These are phyloP conservation scores for Suhomyces kunorum DNA, from an alignment of 1,139 yeast genomes.

Conservation along the genomic window DNA sequence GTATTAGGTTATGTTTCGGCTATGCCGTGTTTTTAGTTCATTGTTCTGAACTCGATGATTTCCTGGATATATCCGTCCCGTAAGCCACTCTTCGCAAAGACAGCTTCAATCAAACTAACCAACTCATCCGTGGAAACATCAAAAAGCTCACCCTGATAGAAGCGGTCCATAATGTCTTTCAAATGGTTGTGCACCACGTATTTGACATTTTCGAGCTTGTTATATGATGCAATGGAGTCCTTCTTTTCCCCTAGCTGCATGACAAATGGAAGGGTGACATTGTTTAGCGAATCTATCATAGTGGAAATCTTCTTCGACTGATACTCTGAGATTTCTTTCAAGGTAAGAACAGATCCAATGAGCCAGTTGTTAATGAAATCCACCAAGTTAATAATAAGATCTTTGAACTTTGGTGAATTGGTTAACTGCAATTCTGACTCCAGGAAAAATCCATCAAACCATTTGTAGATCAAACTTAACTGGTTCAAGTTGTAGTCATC, in stretches of 20 bases:
- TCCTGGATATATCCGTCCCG: conserved; percentile 64
- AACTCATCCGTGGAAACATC: conserved; percentile 72
- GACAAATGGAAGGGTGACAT: conserved; percentile 20
- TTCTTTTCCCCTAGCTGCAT: conserved; percentile 16
- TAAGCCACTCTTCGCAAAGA: conserved; percentile 72
- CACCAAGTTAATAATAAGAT: conserved; percentile 28
- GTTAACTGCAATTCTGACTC: conserved; percentile 28
- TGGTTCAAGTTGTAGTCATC: conserved; percentile 27
- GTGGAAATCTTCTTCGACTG: conserved; percentile 35
- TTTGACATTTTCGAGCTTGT: conserved; percentile 47
- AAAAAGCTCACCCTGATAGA: conserved; percentile 71
- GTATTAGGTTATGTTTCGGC: no score
- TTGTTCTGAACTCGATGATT: conserved; percentile 48
- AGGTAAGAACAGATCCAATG: conserved; percentile 27
- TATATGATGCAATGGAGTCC: conserved; percentile 29
- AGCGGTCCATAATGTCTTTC: conserved; percentile 67
- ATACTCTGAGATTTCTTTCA: conserved; percentile 40
- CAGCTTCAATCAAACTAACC: conserved; percentile 50
- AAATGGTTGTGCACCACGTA: conserved; percentile 56
- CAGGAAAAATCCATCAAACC: conserved; percentile 29
- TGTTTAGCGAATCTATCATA: conserved; percentile 25
- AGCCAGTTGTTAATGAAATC: conserved; percentile 36
- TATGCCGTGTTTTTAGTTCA: no score
- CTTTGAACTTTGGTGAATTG: conserved; percentile 31
- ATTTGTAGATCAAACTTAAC: conserved; percentile 24